Evolutionary conservation across 208 protist genomes (phyloP).

Genomic region (Angomonas ambiguus): DNA sequence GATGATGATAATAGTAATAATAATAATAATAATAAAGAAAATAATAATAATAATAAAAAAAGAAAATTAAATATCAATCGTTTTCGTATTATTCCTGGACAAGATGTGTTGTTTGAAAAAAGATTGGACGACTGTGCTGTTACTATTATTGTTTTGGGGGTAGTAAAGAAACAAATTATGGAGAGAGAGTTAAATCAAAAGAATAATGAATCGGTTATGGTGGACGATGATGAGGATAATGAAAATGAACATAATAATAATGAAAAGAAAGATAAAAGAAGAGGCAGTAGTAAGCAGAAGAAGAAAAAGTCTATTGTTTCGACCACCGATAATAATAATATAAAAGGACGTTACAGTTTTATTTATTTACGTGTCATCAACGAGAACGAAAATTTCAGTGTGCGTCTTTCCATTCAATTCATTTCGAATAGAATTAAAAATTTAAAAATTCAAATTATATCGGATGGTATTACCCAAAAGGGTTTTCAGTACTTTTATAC

Average conservation of each 20-base stretch:
- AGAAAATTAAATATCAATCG: no score
- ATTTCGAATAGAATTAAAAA: not conserved
- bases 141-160: not conserved
- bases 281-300: not conserved
- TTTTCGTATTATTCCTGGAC: not conserved
- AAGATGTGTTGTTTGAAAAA: not conserved
- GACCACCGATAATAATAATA: not conserved
- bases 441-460: slow-evolving; percentile 7
- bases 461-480: not conserved
- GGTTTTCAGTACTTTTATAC: not conserved
- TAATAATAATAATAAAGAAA: not conserved
- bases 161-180: not conserved
- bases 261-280: not conserved
- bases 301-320: not conserved
- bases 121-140: not conserved
- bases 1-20: not conserved
- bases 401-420: not conserved
- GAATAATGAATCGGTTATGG: not conserved
- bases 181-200: not conserved
- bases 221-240: not conserved
- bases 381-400: not conserved
- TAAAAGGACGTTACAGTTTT: not conserved
- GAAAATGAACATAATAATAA: not conserved
- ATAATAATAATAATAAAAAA: slow-evolving; percentile 1
- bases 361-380: not conserved